Conservation (phyloP, 768 basidiomycete species). For the Agaricus bisporus region DNA sequence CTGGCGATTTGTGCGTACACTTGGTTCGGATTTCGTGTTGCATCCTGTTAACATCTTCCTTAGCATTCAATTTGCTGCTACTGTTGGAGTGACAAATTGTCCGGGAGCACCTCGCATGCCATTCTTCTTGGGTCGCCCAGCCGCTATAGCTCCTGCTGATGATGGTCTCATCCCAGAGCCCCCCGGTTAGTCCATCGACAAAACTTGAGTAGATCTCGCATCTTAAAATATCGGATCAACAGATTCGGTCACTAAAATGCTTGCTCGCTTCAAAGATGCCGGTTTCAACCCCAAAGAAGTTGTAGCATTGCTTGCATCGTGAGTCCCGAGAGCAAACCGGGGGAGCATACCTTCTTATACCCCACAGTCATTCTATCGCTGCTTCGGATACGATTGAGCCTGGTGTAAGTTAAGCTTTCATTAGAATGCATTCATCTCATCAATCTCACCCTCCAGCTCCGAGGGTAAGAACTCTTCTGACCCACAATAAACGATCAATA, state of each 20-base stretch:
- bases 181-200: slow-evolving; percentile 8
- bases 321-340: too few species aligned
- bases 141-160: slow-evolving; percentile 24
- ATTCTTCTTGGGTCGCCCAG: slow-evolving; percentile 32
- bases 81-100: slow-evolving; percentile 36
- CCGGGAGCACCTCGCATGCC: slow-evolving; percentile 35
- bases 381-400: slow-evolving; percentile 28
- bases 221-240: neutral
- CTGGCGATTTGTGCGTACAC: slow-evolving; percentile 37
- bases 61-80: slow-evolving; percentile 42
- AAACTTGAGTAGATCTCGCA: neutral
- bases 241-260: slow-evolving; percentile 25
- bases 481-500: too few species aligned
- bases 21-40: slow-evolving; percentile 6
- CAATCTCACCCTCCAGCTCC: too few species aligned
- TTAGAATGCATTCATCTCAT: slow-evolving; percentile 10
- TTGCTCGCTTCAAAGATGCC: slow-evolving; percentile 28
- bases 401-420: slow-evolving; percentile 14
- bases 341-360: too few species aligned
- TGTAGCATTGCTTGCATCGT: slow-evolving; percentile 31
- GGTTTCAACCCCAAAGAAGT: slow-evolving; percentile 29
- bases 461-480: too few species aligned
- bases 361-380: slow-evolving; percentile 17
- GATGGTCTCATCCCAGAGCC: slow-evolving; percentile 21
- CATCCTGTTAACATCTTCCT: slow-evolving; percentile 15